Conservation (phyloP, 2,329 filamentous ascomycete genomes). For the Penicillium olsonii region DNA sequence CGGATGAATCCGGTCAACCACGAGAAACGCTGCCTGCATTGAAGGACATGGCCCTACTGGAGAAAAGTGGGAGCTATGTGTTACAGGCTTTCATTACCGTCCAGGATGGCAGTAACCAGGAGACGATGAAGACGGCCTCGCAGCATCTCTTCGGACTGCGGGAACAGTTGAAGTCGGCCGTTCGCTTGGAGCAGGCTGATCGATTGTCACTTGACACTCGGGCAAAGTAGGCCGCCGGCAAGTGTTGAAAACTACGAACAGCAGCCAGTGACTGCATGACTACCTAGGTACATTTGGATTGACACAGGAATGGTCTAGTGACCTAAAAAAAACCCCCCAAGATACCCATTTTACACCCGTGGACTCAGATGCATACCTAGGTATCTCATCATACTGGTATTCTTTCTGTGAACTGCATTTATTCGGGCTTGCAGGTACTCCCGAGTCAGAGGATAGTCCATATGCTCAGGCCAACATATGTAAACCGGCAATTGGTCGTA, state of each 20-base stretch:
- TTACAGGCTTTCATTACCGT: slow-evolving; percentile 61
- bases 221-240: slow-evolving; percentile 55
- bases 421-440: no score
- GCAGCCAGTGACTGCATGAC: background rate
- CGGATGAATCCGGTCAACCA: slow-evolving; percentile 35
- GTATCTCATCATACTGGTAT: no score
- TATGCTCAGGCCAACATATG: no score
- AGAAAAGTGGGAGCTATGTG: slow-evolving; percentile 59
- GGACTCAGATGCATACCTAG: no score
- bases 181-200: slow-evolving; percentile 60
- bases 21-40: slow-evolving; percentile 45
- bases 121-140: slow-evolving; percentile 56
- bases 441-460: no score
- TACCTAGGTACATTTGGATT: no score
- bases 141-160: slow-evolving; percentile 58
- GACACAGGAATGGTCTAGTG: background rate
- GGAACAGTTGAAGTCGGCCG: slow-evolving; percentile 55
- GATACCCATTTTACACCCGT: background rate
- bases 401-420: no score
- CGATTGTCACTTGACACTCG: slow-evolving; percentile 61
- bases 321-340: background rate
- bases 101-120: slow-evolving; percentile 56
- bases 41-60: slow-evolving; percentile 52
- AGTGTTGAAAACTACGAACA: background rate
- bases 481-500: no score